Base-by-base conservation (phyloP, 2,329 filamentous ascomycete genomes). In the Rutstroemia sp. region DNA sequence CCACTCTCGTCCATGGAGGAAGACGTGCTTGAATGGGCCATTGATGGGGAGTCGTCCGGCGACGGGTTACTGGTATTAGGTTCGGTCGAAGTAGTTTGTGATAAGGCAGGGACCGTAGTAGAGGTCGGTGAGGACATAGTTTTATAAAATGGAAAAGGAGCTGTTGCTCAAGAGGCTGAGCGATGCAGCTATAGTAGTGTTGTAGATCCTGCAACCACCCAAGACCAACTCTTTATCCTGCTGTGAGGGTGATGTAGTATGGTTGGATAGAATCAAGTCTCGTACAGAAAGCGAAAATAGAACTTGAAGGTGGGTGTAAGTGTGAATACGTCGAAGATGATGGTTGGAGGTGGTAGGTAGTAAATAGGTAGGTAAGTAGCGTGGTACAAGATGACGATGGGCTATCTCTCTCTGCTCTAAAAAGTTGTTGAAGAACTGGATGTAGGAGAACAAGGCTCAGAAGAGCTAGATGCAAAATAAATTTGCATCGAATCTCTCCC, bases 401-500 rank as follows among this genome's bases (percentile, higher is more conserved):
- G 17, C 10, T 30, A 30, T 30, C 27, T 23, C 10, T 34, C 30
- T 10, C 30, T 34, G 30, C 6, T 46, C 21, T 21, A 46, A 46
- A 46, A 21, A 25, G 19, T 8, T 23, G 19, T 46, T 16, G 42
- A 46, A 46, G 42, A 46, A 23, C 21, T 46, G 42, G 12, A 46
- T 46, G 42, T 46, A 12, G 16, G 39, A 42, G 12, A 21, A 14
- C 21, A 34, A 34, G 27, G 52, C 52, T 55, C 52, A 55, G 46
- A 49, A 55, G 52, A 55, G 52, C 52, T 50, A 50, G 23, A n/a
- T 40, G 52, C 45, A 39, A 55, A 44, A 27, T 47, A 47, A 55
- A 49, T 55, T 55, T 55, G 52, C 52, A 55, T 55, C 52, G 52
- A 55, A 55, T 50, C 25, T 48, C 51, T 25, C 17, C 40, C 39